Percentiles rank a stretch among this genome's conserved stretches.
phyloP scores from a whole-genome alignment of 225 moss, liverwort and hornwort genomes.

The Pleurozium schreberi region DNA sequence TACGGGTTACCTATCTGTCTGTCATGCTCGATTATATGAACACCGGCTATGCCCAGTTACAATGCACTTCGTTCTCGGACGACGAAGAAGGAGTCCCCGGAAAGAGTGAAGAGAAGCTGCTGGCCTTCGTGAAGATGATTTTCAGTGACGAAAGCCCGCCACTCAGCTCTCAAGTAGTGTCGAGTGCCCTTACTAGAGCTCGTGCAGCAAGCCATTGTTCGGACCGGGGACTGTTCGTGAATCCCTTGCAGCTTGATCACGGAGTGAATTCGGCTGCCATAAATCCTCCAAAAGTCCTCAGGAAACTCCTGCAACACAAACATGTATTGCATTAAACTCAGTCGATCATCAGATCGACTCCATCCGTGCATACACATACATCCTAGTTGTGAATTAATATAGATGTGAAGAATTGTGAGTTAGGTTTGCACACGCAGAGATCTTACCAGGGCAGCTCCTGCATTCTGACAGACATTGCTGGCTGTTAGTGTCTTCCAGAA shows the following conservation, averaged over 20 bases:
- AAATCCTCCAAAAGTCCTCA: background rate
- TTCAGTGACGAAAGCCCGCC: background rate
- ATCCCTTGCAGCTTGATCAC: background rate
- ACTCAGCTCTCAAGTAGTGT: background rate
- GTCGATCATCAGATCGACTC: background rate
- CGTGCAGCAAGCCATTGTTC: background rate
- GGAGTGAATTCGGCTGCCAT: background rate
- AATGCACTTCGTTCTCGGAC: background rate
- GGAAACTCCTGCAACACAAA: background rate
- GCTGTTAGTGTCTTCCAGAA: constrained; percentile 3
- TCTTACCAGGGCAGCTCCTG: background rate
- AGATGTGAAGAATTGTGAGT: too few relatives aligned
- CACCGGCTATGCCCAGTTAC: background rate
- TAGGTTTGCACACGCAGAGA: background rate
- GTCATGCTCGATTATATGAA: background rate
- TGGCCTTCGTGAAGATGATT: background rate
- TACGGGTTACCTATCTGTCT: background rate
- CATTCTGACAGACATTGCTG: background rate
- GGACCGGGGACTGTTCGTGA: background rate
- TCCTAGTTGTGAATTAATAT: background rate
- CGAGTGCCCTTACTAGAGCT: background rate
- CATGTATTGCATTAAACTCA: background rate
- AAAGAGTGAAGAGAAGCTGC: background rate
- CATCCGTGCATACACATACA: background rate
- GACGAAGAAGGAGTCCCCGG: background rate